These are phyloP conservation scores for Peniophora sp. DNA, from an alignment of 1,284 basidiomycete species.

Conservation along the genomic window DNA sequence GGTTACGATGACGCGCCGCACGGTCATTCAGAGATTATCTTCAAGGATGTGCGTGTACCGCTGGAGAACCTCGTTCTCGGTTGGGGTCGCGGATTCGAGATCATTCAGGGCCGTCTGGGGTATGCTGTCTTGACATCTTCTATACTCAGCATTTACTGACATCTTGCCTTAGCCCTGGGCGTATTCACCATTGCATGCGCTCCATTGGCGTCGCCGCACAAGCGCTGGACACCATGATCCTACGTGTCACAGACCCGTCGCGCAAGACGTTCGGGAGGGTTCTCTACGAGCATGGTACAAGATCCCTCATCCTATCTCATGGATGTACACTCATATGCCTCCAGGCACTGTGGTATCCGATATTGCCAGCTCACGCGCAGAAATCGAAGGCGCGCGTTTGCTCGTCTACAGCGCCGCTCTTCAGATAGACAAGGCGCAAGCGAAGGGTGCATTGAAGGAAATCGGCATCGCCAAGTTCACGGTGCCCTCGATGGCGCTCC, in stretches of 20 bases:
- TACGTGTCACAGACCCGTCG: slow-evolving; percentile 84
- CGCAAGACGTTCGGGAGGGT: slow-evolving; percentile 94
- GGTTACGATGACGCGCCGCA: slow-evolving; percentile 94
- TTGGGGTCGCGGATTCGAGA: slow-evolving; percentile 94
- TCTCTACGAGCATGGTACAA: slow-evolving; percentile 81
- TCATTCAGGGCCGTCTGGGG: slow-evolving; percentile 97
- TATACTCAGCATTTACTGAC: no score
- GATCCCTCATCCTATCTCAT: not conserved
- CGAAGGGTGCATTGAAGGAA: slow-evolving; percentile 94
- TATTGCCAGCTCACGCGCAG: slow-evolving; percentile 87
- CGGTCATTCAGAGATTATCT: slow-evolving; percentile 93
- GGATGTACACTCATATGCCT: not conserved
- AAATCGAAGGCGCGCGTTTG: slow-evolving; percentile 83
- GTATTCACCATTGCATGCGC: slow-evolving; percentile 98
- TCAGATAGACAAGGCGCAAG: slow-evolving; percentile 86
- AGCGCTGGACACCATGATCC: slow-evolving; percentile 84
- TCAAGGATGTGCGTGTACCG: slow-evolving; percentile 90
- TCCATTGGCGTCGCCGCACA: slow-evolving; percentile 85
- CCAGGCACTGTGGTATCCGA: slow-evolving; percentile 83
- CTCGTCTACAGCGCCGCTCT: slow-evolving; percentile 91
- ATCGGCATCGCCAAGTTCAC: slow-evolving; percentile 98
- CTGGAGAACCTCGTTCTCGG: slow-evolving; percentile 79
- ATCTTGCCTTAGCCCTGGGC: slow-evolving; percentile 84
- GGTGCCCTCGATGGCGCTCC: slow-evolving; percentile 83
- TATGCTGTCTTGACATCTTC: slow-evolving; percentile 24